Percentiles rank a stretch among this genome's conserved stretches.
Conservation (phyloP, 352 stramenopile species). For the Globisporangium canariense region DNA sequence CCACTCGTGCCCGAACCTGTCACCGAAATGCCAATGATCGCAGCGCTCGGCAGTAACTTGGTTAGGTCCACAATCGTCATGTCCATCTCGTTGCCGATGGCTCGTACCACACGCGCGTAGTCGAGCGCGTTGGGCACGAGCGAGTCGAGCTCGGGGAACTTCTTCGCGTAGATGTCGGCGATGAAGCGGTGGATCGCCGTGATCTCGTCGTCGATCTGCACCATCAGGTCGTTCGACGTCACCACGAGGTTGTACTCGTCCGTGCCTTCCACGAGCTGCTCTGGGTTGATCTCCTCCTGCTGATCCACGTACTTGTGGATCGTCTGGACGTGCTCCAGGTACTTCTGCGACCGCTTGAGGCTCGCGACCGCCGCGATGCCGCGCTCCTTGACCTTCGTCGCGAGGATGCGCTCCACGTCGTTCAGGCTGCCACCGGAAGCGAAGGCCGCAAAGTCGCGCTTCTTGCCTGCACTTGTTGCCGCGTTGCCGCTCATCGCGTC, state of each 20-base stretch:
- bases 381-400: constrained; percentile 41
- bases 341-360: constrained; percentile 74
- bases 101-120: constrained; percentile 91
- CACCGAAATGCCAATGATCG: constrained; percentile 95
- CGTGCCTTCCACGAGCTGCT: constrained; percentile 56
- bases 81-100: constrained; percentile 93
- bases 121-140: constrained; percentile 90
- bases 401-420: constrained; percentile 38
- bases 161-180: constrained; percentile 87
- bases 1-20: constrained; percentile 90
- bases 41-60: constrained; percentile 87
- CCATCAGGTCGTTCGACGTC: constrained; percentile 91
- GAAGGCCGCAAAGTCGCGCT: constrained; percentile 25
- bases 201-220: constrained; percentile 94
- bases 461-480: constrained; percentile 10
- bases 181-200: constrained; percentile 88
- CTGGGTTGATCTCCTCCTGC: constrained; percentile 25
- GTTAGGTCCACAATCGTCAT: constrained; percentile 90
- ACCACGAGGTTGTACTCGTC: constrained; percentile 83
- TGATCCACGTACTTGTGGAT: constrained; percentile 55
- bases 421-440: constrained; percentile 18
- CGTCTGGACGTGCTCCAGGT: constrained; percentile 64
- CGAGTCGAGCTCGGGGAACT: constrained; percentile 95
- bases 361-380: constrained; percentile 57
- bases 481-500: constrained; percentile 18